Base-by-base conservation (phyloP, 2,329 filamentous ascomycete species). In the Xylaria sp. region DNA sequence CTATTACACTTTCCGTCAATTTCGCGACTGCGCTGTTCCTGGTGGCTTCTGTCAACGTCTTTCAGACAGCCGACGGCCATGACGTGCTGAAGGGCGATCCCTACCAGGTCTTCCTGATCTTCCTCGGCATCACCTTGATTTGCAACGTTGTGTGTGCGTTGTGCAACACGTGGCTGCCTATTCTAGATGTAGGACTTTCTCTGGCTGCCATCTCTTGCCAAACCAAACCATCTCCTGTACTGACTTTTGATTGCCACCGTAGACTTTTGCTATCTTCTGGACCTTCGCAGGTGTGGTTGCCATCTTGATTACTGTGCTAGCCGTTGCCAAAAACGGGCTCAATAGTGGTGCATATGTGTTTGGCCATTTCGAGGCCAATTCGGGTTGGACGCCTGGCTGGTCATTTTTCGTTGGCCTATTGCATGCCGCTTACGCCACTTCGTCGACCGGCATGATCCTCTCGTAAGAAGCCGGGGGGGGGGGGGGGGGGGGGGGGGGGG, bases 1-100 rank as follows among this genome's bases (percentile, higher is more conserved):
- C 91, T 73, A 94, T 94, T 74, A 94, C 92, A 0, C 84, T 94
- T n/a, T 88, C 91, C n/a, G 91, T 94, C 77, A 92, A 93, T 82
- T 94, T 94, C 75, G 92, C 91, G 7, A 93, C 92, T 3, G 91
- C 90, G 0, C 88, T 94, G 72, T 86, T 89, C 78, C 80, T 88
- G 67, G 83, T 87, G 65, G 84, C 82, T 15, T 87, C 85, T 75
- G 77, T 89, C 78, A 87, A 88, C 67, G 84, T 89, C 44, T 89
- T 88, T 68, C 81, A 86, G 65, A 79, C 79, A 2, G 78, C 80
- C 44, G 78, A 81, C 6, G 85, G 83, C 52, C 78, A 80, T 12
- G 81, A 78, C 12, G 77, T 88, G 68, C 81, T 88, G 58, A 78
- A 78, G 2, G 85, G 81, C 55, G 84, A 83, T 52, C 77, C 83